Evolutionary conservation across 805 yeast species (phyloP), one percentile per base, ranked within the genome.

Genomic region (Lachancea quebecensis): DNA sequence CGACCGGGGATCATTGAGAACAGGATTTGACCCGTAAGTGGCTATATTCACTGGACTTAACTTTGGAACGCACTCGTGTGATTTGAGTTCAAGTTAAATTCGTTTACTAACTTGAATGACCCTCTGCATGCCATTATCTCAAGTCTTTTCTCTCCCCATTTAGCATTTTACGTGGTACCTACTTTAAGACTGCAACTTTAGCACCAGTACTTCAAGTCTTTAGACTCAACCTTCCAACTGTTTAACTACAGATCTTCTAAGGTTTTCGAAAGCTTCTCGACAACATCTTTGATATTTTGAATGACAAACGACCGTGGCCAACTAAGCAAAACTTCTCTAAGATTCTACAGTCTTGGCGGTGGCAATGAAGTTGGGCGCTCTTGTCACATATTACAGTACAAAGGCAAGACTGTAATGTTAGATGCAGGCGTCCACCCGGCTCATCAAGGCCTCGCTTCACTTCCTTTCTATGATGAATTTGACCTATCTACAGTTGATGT

Each of bases 391-490:
- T 71, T 93, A 29, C 90, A 85, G 54, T 93, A 84, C 67, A 89
- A 88, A 61, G 96, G 95, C 47, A 91, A 93, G 59, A 90, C 91
- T 4, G 82, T 93, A 41, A 93, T 93, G 99, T 49, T 93, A 41
- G 99, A 93, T 67, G 96, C 99, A 1, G 99, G 99, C 42, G 88
- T 93, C 28, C 99, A 93, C 66, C 99, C 99, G 1, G 99, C 96
- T 0, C 79, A 81, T 50, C 75, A 84, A 29, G 99, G 99, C 2
- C 73, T 89, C 52, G 83, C 91, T 27, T 87, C 96, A 3, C 69
- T 93, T 45, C 99, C 99, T 1, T 93, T 86, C 62, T 93, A 87
- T 65, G 99, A 93, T 65, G 96, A 90, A 59, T 93, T 82, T 62
- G 99, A 93, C 60, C 69, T 93, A 11, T 77, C 93, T 7, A 85